These are phyloP conservation scores for Ochetophila trinervis DNA, from an alignment of 306 rosid genomes.

Conservation along the genomic window DNA sequence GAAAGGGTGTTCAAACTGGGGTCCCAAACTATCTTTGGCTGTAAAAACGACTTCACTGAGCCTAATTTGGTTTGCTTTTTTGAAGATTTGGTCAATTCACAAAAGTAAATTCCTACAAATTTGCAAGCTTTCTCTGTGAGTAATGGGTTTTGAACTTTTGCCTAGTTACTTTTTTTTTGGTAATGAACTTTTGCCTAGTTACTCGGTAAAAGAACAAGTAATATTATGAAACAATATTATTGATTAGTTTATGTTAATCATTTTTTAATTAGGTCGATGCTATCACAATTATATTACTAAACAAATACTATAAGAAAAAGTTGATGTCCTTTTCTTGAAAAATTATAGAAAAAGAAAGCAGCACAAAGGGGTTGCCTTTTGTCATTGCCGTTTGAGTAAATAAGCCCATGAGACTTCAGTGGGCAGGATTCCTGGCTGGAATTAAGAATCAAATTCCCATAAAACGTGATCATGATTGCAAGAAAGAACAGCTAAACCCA, in stretches of 20 bases:
- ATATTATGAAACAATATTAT: not conserved
- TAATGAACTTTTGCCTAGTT: no score
- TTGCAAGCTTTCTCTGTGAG: no score
- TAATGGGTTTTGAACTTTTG: no score
- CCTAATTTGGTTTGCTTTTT: no score
- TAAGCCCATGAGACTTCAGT: conserved; percentile 34
- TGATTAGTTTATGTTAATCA: conserved; percentile 17
- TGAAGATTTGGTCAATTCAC: no score
- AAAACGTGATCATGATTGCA: conserved; percentile 26
- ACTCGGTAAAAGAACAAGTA: no score
- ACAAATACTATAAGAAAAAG: conserved; percentile 16
- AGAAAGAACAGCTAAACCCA: conserved; percentile 15
- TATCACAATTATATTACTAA: conserved; percentile 17
- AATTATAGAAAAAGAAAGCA: conserved; percentile 30
- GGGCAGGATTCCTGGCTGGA: conserved; percentile 38
- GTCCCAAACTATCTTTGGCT: no score
- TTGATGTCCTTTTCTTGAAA: conserved; percentile 31
- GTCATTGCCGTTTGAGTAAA: conserved; percentile 37
- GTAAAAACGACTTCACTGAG: no score
- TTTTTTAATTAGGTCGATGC: conserved; percentile 2
- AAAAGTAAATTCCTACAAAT: no score
- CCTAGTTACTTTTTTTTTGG: no score
- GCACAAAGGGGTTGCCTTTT: conserved; percentile 27
- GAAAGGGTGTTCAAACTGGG: no score
- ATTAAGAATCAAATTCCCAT: conserved; percentile 40